phyloP scores from a whole-genome alignment of 2,329 filamentous ascomycete species.

The Sclerotinia sclerotiorum region DNA sequence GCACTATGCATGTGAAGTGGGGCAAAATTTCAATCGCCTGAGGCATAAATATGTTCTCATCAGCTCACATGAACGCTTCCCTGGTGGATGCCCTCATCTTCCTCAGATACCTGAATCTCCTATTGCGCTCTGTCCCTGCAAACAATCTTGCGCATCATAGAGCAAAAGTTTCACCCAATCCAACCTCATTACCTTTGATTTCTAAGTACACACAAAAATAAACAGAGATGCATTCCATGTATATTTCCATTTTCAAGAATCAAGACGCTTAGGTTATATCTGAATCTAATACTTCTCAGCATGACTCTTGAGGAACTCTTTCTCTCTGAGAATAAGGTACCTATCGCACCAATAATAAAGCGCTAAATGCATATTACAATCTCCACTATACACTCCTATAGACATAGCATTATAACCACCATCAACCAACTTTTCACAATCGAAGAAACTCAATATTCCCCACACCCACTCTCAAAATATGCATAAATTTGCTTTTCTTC shows the following conservation, averaged over 20 bases:
- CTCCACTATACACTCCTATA: slow-evolving; percentile 33
- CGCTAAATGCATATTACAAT: slow-evolving; percentile 34
- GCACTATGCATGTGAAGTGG: slow-evolving; percentile 1
- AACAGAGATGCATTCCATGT: too few relatives aligned
- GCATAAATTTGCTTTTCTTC: slow-evolving; percentile 17
- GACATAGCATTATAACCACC: slow-evolving; percentile 36
- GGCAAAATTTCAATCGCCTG: background rate
- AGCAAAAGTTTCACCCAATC: too few relatives aligned
- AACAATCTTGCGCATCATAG: background rate
- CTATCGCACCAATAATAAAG: slow-evolving; percentile 36
- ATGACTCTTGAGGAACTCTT: background rate
- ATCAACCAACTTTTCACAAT: slow-evolving; percentile 32
- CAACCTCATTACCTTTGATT: background rate
- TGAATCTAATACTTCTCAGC: slow-evolving; percentile 27
- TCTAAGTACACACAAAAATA: background rate
- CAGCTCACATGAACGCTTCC: background rate
- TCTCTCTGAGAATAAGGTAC: slow-evolving; percentile 25
- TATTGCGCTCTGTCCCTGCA: background rate
- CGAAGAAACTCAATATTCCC: slow-evolving; percentile 31
- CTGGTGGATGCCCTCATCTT: background rate
- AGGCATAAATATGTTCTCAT: background rate
- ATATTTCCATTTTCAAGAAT: too few relatives aligned
- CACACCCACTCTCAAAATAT: slow-evolving; percentile 24
- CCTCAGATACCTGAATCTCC: background rate
- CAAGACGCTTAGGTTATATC: slow-evolving; percentile 19